Percentiles rank a stretch among this genome's conserved stretches.
Conservation (phyloP, 2,329 filamentous ascomycete genomes). For the Neoascochyta sp. region DNA sequence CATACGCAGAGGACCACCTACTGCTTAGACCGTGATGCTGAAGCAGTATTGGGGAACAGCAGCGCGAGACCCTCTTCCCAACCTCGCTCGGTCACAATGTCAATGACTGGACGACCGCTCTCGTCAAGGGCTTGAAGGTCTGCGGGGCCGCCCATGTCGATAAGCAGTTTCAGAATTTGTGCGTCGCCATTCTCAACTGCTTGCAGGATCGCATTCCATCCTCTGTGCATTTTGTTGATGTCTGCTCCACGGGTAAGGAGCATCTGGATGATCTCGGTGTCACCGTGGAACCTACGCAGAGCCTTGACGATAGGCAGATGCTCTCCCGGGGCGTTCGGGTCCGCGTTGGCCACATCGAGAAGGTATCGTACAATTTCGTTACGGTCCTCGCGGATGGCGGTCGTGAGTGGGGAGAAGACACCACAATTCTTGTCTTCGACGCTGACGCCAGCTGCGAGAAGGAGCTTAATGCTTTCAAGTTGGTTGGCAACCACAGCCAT, state of each 20-base stretch:
- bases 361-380: constrained; percentile 60
- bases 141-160: constrained; percentile 33
- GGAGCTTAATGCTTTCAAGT: constrained; percentile 63
- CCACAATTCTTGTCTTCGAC: constrained; percentile 71
- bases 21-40: constrained; percentile 16
- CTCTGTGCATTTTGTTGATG: constrained; percentile 54
- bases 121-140: constrained; percentile 32
- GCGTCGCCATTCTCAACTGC: constrained; percentile 37
- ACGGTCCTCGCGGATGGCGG: constrained; percentile 61
- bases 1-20: constrained; percentile 16
- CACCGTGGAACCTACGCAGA: constrained; percentile 57
- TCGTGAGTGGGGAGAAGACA: constrained; percentile 67
- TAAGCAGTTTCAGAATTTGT: constrained; percentile 30
- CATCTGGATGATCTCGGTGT: constrained; percentile 60
- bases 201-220: constrained; percentile 36
- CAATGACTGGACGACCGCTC: constrained; percentile 26
- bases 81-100: constrained; percentile 35
- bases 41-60: constrained; percentile 27
- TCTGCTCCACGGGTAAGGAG: constrained; percentile 62
- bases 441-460: constrained; percentile 61
- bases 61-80: constrained; percentile 36
- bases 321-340: constrained; percentile 65
- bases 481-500: constrained; percentile 65
- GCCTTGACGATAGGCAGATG: constrained; percentile 69
- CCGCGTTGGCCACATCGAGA: constrained; percentile 58